Conservation (phyloP, 164 flowering plant genomes). For the Stephania japonica region DNA sequence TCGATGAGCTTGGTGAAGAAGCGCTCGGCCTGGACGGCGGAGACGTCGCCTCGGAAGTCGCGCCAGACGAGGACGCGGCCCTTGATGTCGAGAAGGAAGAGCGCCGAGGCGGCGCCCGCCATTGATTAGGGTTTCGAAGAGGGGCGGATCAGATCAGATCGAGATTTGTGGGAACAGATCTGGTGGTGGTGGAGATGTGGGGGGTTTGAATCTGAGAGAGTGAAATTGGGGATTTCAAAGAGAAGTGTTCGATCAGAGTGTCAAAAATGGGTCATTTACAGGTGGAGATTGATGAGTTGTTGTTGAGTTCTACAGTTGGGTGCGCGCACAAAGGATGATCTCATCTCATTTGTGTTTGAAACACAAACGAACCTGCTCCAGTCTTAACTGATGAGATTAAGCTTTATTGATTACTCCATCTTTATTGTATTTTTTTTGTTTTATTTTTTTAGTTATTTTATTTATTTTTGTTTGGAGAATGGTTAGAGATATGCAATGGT, state of each 20-base stretch:
- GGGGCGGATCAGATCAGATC: slow-evolving; percentile 20
- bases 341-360: not conserved
- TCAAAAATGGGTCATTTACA: too few species aligned
- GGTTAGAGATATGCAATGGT: too few species aligned
- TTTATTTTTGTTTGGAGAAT: too few species aligned
- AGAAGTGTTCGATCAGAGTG: too few species aligned
- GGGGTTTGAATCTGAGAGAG: not conserved
- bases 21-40: slow-evolving; percentile 74
- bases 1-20: slow-evolving; percentile 94
- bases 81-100: slow-evolving; percentile 90
- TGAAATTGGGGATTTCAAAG: not conserved
- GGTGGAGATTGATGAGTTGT: too few species aligned
- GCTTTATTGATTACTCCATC: not conserved
- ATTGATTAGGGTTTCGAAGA: slow-evolving; percentile 22
- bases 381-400: not conserved
- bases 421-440: too few species aligned
- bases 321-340: too few species aligned
- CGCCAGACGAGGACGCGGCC: slow-evolving; percentile 96
- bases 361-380: not conserved
- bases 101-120: slow-evolving; percentile 96
- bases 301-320: too few species aligned
- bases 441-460: too few species aligned
- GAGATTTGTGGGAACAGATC: slow-evolving; percentile 10
- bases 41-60: slow-evolving; percentile 90
- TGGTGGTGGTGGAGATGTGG: not conserved